Percentiles rank a stretch among this genome's conserved stretches.
Conservation (phyloP, 1,284 basidiomycete species). For the Ustilago nuda region DNA sequence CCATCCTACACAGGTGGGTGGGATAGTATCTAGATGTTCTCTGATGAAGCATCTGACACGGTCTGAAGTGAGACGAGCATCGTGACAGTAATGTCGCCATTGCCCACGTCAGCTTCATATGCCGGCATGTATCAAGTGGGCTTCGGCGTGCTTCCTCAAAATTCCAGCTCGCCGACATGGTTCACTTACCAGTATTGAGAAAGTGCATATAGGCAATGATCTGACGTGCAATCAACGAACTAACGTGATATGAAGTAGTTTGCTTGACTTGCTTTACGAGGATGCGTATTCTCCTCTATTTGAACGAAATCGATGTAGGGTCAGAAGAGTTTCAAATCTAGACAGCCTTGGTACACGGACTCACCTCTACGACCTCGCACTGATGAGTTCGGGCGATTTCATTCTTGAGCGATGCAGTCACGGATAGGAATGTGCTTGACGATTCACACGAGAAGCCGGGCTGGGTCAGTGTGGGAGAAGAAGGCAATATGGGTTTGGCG, state of each 20-base stretch:
- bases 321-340: no score
- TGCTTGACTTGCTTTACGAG: conserved; percentile 6
- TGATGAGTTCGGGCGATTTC: conserved; percentile 1
- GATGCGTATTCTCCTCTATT: conserved; percentile 7
- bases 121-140: neutral
- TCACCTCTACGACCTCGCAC: conserved; percentile 20
- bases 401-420: conserved; percentile 14
- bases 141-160: neutral
- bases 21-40: conserved; percentile 1
- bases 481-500: neutral
- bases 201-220: conserved; percentile 26
- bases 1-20: conserved; percentile 7
- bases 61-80: neutral
- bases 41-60: conserved; percentile 13
- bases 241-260: conserved; percentile 11
- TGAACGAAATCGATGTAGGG: neutral
- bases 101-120: neutral
- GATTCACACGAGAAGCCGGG: conserved; percentile 7
- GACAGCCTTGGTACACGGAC: neutral
- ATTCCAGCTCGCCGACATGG: neutral
- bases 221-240: conserved; percentile 18
- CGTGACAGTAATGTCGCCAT: neutral
- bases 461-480: neutral
- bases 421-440: conserved; percentile 13
- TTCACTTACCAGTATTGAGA: conserved; percentile 23